Conservation (phyloP, 1,284 basidiomycete species). For the Puccinia sorghi region DNA sequence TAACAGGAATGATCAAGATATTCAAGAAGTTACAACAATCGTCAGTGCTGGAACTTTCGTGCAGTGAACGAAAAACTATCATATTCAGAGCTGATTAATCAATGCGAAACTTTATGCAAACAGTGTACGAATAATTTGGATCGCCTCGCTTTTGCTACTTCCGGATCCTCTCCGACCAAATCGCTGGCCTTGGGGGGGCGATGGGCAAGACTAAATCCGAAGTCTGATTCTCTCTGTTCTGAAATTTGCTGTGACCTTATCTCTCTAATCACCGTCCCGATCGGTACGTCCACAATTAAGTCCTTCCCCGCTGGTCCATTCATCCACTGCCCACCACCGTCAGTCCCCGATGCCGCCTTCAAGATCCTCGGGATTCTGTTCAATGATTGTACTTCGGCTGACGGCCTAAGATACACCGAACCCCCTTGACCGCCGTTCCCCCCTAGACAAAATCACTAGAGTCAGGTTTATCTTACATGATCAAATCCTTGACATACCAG, state of each 20-base stretch:
- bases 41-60: background rate
- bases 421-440: conserved; percentile 86
- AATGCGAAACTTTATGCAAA: conserved; percentile 19
- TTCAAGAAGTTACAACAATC: background rate
- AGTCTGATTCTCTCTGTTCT: conserved; percentile 68
- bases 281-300: conserved; percentile 73
- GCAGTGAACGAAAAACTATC: background rate
- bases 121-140: conserved; percentile 60
- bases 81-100: background rate
- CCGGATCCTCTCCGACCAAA: conserved; percentile 62
- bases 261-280: conserved; percentile 83
- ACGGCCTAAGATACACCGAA: conserved; percentile 77
- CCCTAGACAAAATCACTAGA: conserved; percentile 68
- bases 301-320: conserved; percentile 75
- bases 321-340: conserved; percentile 79
- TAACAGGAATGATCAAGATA: too few species aligned
- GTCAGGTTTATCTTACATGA: conserved; percentile 61
- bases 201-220: conserved; percentile 53
- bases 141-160: conserved; percentile 67
- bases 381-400: conserved; percentile 73
- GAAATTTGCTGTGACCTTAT: conserved; percentile 65
- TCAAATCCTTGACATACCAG: conserved; percentile 70
- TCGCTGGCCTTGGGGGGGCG: conserved; percentile 63
- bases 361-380: conserved; percentile 70
- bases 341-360: conserved; percentile 67